Evolutionary conservation across 2,329 filamentous ascomycete species (phyloP), one percentile per base, ranked within the genome.

Genomic region (Ophiostoma perfectum): DNA sequence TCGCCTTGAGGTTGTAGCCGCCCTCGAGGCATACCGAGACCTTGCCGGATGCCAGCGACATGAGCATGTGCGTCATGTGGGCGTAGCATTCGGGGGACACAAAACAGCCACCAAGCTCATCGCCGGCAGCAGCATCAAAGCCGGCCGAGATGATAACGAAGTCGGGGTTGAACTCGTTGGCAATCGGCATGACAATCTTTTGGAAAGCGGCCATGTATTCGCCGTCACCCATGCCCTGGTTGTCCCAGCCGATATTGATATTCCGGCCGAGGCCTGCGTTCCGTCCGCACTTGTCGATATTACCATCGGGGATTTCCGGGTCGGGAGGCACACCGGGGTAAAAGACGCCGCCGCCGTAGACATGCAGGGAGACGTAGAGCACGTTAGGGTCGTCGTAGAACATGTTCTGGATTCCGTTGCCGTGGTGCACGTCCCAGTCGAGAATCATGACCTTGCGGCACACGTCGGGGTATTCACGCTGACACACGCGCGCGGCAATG

Each of bases 1-100:
- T 99, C 0, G 95, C 95, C 64, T 88, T 83, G 38, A 99, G 86
- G 74, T 98, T 98, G 78, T 99, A 99, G 8, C 95, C 95, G 36
- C 95, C 95, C 80, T 99, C 95, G 2, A 99, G 83, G 75, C 93
- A 97, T 8, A 97, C 94, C 2, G 92, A 91, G 14, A 99, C 84
- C 75, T 93, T 97, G 41, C 95, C 95, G 62, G 88, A 84, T 0
- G 95, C 94, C 27, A 99, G 83, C 2, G 92, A 93, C 93, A 97
- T 98, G 64, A 99, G 86, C 94, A 98, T 97, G 76, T 97, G 93
- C 16, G 95, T 98, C 95, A 99, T 98, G 76, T 99, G 94, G 14
- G 93, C 92, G 76, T 98, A 99, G 76, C 95, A 96, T 4, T 88
- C 80, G 0, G 95, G 95, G 0, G 93, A 90, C 5, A 99, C 95